Conservation (phyloP, 169 alveolate species). For the Cryptosporidium ryanae region DNA sequence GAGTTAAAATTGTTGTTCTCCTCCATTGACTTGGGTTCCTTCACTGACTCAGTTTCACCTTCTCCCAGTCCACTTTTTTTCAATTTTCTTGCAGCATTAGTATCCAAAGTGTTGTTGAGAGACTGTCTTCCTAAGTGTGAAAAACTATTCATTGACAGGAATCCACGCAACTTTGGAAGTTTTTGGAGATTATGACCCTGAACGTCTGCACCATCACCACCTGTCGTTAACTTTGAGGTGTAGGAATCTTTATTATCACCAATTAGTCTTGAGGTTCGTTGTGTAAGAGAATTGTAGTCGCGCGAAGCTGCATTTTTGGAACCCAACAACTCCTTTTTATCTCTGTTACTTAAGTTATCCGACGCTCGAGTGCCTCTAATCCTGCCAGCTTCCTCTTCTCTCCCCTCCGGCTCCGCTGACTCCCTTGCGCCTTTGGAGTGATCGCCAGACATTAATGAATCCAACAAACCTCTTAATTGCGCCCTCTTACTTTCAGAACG, state of each 20-base stretch:
- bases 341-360: not conserved
- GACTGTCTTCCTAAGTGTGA: slow-evolving; percentile 63
- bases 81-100: not conserved
- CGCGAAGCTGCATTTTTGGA: not conserved
- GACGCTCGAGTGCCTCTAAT: not conserved
- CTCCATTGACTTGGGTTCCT: not conserved
- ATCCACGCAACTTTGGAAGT: slow-evolving; percentile 68
- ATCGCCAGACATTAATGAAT: slow-evolving; percentile 1
- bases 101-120: not conserved
- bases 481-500: slow-evolving; percentile 62
- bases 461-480: slow-evolving; percentile 31
- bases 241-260: not conserved
- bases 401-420: not conserved
- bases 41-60: not conserved
- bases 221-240: not conserved
- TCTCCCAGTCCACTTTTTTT: not conserved
- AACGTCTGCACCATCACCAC: too few species aligned
- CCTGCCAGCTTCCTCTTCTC: not conserved
- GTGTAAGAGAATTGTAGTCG: too few species aligned
- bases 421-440: not conserved
- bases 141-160: slow-evolving; percentile 74
- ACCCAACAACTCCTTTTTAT: not conserved
- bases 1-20: slow-evolving; percentile 1
- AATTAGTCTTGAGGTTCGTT: not conserved
- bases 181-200: not conserved